Evolutionary conservation across 2,329 filamentous ascomycete genomes (phyloP).

Genomic region (Botryosphaeria dothidea): DNA sequence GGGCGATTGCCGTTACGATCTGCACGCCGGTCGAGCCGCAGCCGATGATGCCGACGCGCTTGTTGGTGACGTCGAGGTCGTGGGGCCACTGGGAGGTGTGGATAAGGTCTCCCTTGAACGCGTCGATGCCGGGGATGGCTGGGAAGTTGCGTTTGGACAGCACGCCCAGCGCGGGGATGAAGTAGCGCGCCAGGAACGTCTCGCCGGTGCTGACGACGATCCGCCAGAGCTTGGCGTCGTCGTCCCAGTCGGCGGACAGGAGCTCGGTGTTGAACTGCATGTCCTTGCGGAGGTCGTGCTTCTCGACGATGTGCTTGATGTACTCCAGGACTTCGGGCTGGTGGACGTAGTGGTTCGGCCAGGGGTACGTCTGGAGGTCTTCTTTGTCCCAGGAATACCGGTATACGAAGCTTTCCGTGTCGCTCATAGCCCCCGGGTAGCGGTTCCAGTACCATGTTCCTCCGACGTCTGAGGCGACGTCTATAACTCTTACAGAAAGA

Average conservation of each 20-base stretch:
- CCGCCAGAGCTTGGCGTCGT: constrained; percentile 31
- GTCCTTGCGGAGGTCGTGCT: constrained; percentile 36
- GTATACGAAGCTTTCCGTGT: constrained; percentile 26
- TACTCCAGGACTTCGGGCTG: constrained; percentile 39
- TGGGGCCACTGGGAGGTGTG: constrained; percentile 27
- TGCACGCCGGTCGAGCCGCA: constrained; percentile 33
- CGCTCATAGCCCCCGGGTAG: constrained; percentile 30
- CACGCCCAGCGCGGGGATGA: constrained; percentile 37
- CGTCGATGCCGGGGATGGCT: constrained; percentile 34
- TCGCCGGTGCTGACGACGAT: constrained; percentile 29
- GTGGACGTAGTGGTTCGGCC: constrained; percentile 38
- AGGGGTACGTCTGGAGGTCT: constrained; percentile 35
- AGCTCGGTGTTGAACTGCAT: constrained; percentile 46
- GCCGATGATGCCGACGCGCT: constrained; percentile 29
- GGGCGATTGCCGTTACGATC: constrained; percentile 30
- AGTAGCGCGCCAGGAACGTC: constrained; percentile 23
- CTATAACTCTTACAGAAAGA: constrained; percentile 28
- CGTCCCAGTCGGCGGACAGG: constrained; percentile 35
- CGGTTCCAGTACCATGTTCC: constrained; percentile 33
- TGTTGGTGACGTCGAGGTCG: constrained; percentile 11
- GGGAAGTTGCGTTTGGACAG: constrained; percentile 36
- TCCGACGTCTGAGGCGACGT: constrained; percentile 25
- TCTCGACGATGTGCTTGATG: constrained; percentile 34
- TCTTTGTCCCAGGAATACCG: constrained; percentile 38
- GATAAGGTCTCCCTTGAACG: constrained; percentile 33